Conservation (phyloP, 805 yeast species). For the Yamadazyma sp. region DNA sequence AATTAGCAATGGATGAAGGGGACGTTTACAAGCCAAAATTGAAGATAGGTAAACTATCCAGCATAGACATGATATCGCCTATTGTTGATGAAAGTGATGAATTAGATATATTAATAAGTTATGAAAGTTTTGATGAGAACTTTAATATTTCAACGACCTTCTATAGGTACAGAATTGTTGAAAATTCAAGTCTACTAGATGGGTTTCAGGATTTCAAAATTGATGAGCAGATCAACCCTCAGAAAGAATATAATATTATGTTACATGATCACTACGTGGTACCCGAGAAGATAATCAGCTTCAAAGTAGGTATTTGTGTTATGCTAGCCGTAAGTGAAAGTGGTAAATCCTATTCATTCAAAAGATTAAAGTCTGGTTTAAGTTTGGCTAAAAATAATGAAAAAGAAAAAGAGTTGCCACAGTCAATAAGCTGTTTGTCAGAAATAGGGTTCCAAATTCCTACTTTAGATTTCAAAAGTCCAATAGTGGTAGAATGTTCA, state of each 20-base stretch:
- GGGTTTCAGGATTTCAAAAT: slow-evolving; percentile 19
- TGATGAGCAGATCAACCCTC: neutral
- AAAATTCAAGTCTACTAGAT: slow-evolving; percentile 24
- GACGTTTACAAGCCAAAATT: slow-evolving; percentile 9
- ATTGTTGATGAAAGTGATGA: slow-evolving; percentile 38
- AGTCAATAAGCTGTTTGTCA: slow-evolving; percentile 34
- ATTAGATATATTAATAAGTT: slow-evolving; percentile 46
- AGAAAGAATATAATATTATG: slow-evolving; percentile 13
- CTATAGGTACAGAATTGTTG: slow-evolving; percentile 26
- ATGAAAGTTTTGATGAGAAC: slow-evolving; percentile 21
- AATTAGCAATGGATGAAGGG: slow-evolving; percentile 11
- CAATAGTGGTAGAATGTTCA: slow-evolving; percentile 42
- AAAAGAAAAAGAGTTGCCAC: slow-evolving; percentile 12
- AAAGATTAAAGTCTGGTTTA: neutral
- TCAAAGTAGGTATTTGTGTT: slow-evolving; percentile 39
- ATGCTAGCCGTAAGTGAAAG: slow-evolving; percentile 10
- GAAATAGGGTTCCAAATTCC: slow-evolving; percentile 58
- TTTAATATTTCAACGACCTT: slow-evolving; percentile 17
- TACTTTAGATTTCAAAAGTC: slow-evolving; percentile 14
- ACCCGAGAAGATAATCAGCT: slow-evolving; percentile 24
- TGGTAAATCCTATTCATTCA: slow-evolving; percentile 24
- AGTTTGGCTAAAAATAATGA: too few species aligned
- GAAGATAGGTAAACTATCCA: slow-evolving; percentile 15
- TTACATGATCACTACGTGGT: slow-evolving; percentile 27
- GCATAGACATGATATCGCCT: slow-evolving; percentile 47